Base-by-base conservation (phyloP, 2,329 filamentous ascomycete species). In the Aureobasidium sp. region DNA sequence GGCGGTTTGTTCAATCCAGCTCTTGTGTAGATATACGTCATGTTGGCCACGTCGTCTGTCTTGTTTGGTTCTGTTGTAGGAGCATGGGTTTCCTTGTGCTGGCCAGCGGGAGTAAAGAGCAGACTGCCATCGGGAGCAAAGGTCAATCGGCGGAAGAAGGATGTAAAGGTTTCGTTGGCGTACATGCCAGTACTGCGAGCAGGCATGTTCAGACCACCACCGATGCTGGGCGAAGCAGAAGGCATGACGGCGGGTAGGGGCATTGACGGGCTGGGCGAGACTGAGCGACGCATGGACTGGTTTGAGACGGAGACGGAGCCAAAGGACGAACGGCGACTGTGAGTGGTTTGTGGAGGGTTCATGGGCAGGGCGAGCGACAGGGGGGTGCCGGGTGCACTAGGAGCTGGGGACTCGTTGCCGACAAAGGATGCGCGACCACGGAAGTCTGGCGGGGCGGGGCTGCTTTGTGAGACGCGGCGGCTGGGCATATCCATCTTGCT, bases 1-100 rank as follows among this genome's bases (percentile, higher is more conserved):
- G 96, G 96, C 1, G 96, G 94, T 77, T 97, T 98, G 81, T 98
- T 98, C 75, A 99, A 94, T 29, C 96, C 96, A 36, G 95, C 96
- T 72, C 96, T 87, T 0, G 95, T 98, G 79, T 99, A 99, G 63
- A 99, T 96, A 79, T 99, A 99, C 27, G 99, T 97, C 0, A 96
- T 99, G 76, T 99, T 99, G 72, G 93, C 94, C 60, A 98, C 87
- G 71, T 99, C 95, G 71, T 96, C 95, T 0, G 87, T 87, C 77
- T 95, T 97, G 2, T 85, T 76, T n/a, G 84, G 81, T 68, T 94
- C 92, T 56, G 88, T 87, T 27, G 90, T 82, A 55, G 89, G 88
- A 27, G 84, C 82, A 70, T 93, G 89, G 59, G 94, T 88, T 2
- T 91, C 92, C 76, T 97, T 97, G 80, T 96, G 98, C 76, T 98